Evolutionary conservation across 2,329 filamentous ascomycete species (phyloP).

Genomic region (Aspergillus transmontanensis): DNA sequence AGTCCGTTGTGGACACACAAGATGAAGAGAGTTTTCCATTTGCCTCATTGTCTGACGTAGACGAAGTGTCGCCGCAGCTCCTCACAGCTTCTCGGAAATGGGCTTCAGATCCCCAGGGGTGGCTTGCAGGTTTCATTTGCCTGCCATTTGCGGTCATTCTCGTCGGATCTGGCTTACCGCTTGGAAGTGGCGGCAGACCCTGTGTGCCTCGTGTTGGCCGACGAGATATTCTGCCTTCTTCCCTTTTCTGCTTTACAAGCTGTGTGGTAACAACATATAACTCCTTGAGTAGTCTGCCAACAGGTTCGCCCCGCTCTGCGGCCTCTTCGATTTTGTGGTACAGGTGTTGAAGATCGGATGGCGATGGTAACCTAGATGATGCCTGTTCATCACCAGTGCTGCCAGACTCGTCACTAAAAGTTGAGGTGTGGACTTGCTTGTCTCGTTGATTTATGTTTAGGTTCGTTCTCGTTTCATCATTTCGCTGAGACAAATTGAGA

Average conservation of each 20-base stretch:
- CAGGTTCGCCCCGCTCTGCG: constrained; percentile 28
- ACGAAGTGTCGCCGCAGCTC: constrained; percentile 3
- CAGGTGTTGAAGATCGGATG: constrained; percentile 27
- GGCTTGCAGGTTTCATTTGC: constrained; percentile 12
- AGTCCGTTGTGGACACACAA: constrained; percentile 24
- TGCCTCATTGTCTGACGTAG: constrained; percentile 10
- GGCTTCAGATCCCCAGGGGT: constrained; percentile 21
- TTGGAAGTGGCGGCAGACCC: background rate
- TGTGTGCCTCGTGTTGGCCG: constrained; percentile 5
- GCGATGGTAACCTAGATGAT: constrained; percentile 13
- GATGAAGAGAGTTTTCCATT: constrained; percentile 21
- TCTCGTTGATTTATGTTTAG: background rate
- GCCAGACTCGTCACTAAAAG: background rate
- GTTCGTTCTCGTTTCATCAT: background rate
- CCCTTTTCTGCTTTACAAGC: constrained; percentile 11
- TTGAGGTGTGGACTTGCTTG: background rate
- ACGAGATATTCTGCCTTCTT: constrained; percentile 11
- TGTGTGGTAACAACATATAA: constrained; percentile 25
- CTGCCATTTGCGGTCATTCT: background rate
- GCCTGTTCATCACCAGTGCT: constrained; percentile 6
- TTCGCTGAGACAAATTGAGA: background rate
- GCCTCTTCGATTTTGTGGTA: constrained; percentile 35
- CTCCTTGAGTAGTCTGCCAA: constrained; percentile 32
- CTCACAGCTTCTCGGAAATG: constrained; percentile 6
- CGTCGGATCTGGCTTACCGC: background rate